phyloP scores from a whole-genome alignment of 306 rosid species.

The Prunus salicina region DNA sequence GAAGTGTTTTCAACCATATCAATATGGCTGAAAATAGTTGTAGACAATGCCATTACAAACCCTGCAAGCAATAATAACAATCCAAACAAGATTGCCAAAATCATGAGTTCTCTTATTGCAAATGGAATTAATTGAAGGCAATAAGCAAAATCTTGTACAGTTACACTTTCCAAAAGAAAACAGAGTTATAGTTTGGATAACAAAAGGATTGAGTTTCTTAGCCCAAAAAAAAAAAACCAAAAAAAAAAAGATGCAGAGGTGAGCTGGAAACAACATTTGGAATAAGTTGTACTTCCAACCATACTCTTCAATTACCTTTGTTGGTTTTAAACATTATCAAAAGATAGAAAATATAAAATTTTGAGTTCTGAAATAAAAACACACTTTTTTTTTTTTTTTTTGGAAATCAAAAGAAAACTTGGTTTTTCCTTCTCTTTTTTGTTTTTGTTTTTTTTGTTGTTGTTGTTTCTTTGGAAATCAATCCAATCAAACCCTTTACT shows the following conservation, averaged over 20 bases:
- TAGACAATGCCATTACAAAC: no score
- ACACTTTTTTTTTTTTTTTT: no score
- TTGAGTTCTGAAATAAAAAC: background rate
- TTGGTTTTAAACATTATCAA: background rate
- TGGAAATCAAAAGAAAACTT: no score
- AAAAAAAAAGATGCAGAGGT: background rate
- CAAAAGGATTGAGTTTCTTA: background rate
- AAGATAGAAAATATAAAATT: background rate
- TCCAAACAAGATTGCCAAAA: background rate
- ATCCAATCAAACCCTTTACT: no score
- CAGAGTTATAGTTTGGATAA: background rate
- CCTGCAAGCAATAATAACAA: background rate
- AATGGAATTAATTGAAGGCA: no score
- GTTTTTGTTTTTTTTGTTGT: no score
- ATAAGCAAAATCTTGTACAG: background rate
- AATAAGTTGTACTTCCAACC: background rate
- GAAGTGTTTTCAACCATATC: no score
- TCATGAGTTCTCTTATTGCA: background rate
- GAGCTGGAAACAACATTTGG: background rate
- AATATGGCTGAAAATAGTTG: no score
- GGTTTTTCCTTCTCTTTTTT: no score
- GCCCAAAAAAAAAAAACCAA: no score
- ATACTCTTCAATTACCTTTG: background rate
- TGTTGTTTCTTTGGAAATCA: no score
- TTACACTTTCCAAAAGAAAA: background rate